These are phyloP conservation scores for Vanrija humicola DNA, from an alignment of 1,284 basidiomycete genomes.

Conservation along the genomic window DNA sequence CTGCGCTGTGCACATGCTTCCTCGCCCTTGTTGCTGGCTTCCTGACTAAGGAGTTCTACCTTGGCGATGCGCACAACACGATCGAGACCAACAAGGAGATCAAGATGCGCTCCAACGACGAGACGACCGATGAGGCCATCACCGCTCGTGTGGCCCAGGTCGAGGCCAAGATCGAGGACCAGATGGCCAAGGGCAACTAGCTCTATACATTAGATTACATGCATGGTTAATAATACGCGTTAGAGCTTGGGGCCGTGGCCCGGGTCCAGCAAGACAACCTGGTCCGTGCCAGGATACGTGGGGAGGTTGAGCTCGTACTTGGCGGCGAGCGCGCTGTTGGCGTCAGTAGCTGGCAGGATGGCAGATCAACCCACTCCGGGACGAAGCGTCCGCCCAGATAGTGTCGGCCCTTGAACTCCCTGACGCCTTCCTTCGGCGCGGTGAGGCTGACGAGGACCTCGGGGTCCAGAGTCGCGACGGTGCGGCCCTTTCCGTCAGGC, in stretches of 20 bases:
- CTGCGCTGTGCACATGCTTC: conserved; percentile 22
- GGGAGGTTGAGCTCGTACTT: conserved; percentile 74
- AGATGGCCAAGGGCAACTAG: no score
- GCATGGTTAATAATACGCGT: no score
- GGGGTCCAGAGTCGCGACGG: conserved; percentile 57
- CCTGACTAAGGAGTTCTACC: conserved; percentile 28
- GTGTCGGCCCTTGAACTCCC: conserved; percentile 72
- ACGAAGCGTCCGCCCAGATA: conserved; percentile 92
- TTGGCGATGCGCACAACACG: conserved; percentile 29
- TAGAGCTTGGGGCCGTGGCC: background rate
- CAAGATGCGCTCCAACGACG: conserved; percentile 15
- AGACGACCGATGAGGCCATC: conserved; percentile 18
- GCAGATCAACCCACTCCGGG: conserved; percentile 60
- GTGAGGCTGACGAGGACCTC: conserved; percentile 85
- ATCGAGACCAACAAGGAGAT: conserved; percentile 31
- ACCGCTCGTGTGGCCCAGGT: conserved; percentile 17
- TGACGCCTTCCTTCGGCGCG: conserved; percentile 85
- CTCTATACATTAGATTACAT: no score
- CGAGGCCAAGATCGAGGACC: conserved; percentile 9
- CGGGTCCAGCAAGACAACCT: conserved; percentile 65
- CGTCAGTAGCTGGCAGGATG: background rate
- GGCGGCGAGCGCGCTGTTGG: conserved; percentile 60
- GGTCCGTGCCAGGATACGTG: conserved; percentile 66
- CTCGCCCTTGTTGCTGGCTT: conserved; percentile 16
- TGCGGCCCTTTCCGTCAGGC: conserved; percentile 62